Evolutionary conservation across 371 early-diverging fungal species (phyloP).

Genomic region (Mucor sp.): DNA sequence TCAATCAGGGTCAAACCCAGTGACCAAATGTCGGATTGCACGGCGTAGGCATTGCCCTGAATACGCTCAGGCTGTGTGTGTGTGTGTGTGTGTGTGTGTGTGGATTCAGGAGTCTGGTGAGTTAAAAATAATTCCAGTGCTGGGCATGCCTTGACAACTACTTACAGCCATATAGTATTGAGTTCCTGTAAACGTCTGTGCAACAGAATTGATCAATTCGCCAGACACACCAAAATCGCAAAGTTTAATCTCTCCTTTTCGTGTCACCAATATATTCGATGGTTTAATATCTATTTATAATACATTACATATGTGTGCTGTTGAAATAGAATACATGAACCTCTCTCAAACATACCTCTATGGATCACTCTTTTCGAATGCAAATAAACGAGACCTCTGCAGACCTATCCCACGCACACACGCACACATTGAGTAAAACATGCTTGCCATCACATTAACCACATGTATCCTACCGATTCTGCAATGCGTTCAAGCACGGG

Average conservation of each 20-base stretch:
- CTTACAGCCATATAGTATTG: constrained; percentile 94
- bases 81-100: too few relatives aligned
- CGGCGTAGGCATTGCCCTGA: constrained; percentile 87
- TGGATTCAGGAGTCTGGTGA: constrained; percentile 14
- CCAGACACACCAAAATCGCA: constrained; percentile 97
- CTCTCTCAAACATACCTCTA: constrained; percentile 40
- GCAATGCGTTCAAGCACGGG: constrained; percentile 80
- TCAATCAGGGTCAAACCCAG: constrained; percentile 93
- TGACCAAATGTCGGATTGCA: constrained; percentile 95
- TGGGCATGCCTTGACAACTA: constrained; percentile 12
- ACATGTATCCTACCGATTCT: constrained; percentile 58
- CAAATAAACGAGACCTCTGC: constrained; percentile 79
- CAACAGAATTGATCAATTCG: constrained; percentile 88
- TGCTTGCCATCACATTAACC: neutral
- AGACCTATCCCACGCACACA: constrained; percentile 45
- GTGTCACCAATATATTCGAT: constrained; percentile 86
- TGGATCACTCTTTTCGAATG: constrained; percentile 86
- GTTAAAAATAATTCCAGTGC: neutral
- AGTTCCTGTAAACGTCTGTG: constrained; percentile 95
- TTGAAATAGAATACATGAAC: neutral
- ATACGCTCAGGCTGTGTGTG: constrained; percentile 98
- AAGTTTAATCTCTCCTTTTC: constrained; percentile 89
- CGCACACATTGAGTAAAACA: neutral
- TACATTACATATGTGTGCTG: neutral
- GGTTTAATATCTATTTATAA: constrained; percentile 79